Percentiles rank a stretch among this genome's conserved stretches.
phyloP scores from a whole-genome alignment of 345 rosid genomes.

The Citrus maxima region DNA sequence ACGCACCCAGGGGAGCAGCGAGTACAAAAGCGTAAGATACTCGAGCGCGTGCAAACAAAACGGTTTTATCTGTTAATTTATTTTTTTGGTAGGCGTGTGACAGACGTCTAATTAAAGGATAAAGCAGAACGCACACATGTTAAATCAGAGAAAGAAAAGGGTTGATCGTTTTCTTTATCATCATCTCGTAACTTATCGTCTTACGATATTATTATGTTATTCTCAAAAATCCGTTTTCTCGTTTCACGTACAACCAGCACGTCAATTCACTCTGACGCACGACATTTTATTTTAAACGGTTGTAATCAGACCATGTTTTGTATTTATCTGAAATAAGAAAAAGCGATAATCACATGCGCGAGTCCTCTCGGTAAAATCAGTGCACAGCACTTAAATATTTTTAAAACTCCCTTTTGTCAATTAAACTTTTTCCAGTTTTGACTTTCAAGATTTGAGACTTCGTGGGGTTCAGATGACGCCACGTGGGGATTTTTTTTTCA shows the following conservation, averaged over 20 bases:
- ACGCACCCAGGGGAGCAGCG: not conserved
- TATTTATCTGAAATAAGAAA: not conserved
- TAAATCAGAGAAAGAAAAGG: not conserved
- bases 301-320: slow-evolving; percentile 28
- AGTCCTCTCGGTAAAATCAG: not conserved
- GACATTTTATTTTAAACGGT: slow-evolving; percentile 34
- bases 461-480: not conserved
- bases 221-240: not conserved
- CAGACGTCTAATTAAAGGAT: slow-evolving; percentile 24
- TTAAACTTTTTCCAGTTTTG: not conserved
- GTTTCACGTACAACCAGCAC: slow-evolving; percentile 9
- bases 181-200: not conserved
- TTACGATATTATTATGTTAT: not conserved
- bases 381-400: not conserved
- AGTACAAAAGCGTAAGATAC: not conserved
- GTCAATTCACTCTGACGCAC: slow-evolving; percentile 46
- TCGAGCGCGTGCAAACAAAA: slow-evolving; percentile 1
- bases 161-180: not conserved
- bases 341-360: slow-evolving; percentile 5
- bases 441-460: not conserved
- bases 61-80: not conserved
- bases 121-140: slow-evolving; percentile 2
- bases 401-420: too few species aligned
- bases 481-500: not conserved
- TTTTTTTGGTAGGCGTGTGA: slow-evolving; percentile 8